Percentiles rank a stretch among this genome's conserved stretches.
phyloP scores from a whole-genome alignment of 768 basidiomycete species.

The Termitomyces sp. region DNA sequence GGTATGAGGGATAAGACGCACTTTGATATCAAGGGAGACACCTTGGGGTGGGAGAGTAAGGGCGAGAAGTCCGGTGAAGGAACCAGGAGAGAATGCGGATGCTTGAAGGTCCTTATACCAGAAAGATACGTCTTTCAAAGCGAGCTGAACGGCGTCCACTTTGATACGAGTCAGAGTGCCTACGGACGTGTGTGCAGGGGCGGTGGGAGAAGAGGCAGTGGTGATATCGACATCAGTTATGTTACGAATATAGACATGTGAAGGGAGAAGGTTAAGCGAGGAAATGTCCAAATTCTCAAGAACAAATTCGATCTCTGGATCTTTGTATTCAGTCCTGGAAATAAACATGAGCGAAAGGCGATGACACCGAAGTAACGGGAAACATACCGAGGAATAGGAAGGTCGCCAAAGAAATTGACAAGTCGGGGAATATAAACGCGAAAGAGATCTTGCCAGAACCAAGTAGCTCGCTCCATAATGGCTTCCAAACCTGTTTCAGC shows the following conservation, averaged over 20 bases:
- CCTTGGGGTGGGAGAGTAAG: slow-evolving; percentile 62
- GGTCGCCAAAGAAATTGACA: slow-evolving; percentile 44
- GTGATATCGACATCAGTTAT: slow-evolving; percentile 53
- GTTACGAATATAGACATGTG: slow-evolving; percentile 67
- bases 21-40: slow-evolving; percentile 61
- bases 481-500: slow-evolving; percentile 41
- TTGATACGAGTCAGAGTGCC: slow-evolving; percentile 35
- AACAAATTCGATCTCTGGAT: slow-evolving; percentile 63
- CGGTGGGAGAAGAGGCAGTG: slow-evolving; percentile 29
- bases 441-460: slow-evolving; percentile 81
- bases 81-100: slow-evolving; percentile 41
- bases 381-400: slow-evolving; percentile 64
- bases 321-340: slow-evolving; percentile 64
- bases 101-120: slow-evolving; percentile 63
- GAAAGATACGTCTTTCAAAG: slow-evolving; percentile 64
- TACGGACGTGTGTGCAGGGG: slow-evolving; percentile 39
- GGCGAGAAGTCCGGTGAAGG: slow-evolving; percentile 57
- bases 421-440: slow-evolving; percentile 70
- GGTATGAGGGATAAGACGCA: slow-evolving; percentile 55
- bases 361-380: not conserved
- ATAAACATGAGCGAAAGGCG: not conserved
- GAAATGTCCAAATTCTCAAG: slow-evolving; percentile 72
- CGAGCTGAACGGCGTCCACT: slow-evolving; percentile 37
- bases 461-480: slow-evolving; percentile 55
- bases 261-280: slow-evolving; percentile 59